Base-by-base conservation (phyloP, 2,329 filamentous ascomycete genomes). In the Madurella fahalii region DNA sequence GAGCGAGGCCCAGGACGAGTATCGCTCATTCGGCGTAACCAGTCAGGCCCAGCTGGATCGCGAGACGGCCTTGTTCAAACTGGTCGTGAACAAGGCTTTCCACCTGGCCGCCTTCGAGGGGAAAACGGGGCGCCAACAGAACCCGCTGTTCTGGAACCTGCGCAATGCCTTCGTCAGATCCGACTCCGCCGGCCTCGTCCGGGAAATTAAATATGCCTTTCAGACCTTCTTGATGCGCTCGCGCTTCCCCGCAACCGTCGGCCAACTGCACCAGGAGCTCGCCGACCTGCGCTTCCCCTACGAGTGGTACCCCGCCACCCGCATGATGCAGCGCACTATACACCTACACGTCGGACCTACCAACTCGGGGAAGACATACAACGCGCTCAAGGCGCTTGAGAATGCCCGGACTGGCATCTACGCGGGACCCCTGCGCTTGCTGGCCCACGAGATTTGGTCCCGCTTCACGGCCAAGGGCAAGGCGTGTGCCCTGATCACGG, bases 341-440 rank as follows among this genome's bases (percentile, higher is more conserved):
- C 90, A 97, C 73, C 76, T 99, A 17, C 94, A 99, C 65, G 91
- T 99, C 47, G 94, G 94, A 0, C 94, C 94, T 1, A 99, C 94
- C 2, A 99, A 99, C 70, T 97, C 94, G 0, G 94, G 94, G 54
- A 99, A 99, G 77, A 99, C 95, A 0, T 99, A 97, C 68, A 87
- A 91, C 67, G 95, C 94, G 0, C 74, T 99, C 59, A 86, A 95
- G 71, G 84, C 87, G 12, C 78, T 99, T 11, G 90, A 96, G 68
- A 77, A 82, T 47, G 86, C 87, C 2, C 79, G 85, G 31, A 80
- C 77, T 9, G 94, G 94, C 40, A 85, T 96, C 47, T 99, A 97
- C 68, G 90, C 93, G 3, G 94, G 95, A 0, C 94, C 94, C 0
- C 74, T 99, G 43, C 83, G 94, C 47, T 74, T 99, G 45, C 78